Evolutionary conservation across 2,329 filamentous ascomycete genomes (phyloP).

Genomic region (Tolypocladium capitatum): DNA sequence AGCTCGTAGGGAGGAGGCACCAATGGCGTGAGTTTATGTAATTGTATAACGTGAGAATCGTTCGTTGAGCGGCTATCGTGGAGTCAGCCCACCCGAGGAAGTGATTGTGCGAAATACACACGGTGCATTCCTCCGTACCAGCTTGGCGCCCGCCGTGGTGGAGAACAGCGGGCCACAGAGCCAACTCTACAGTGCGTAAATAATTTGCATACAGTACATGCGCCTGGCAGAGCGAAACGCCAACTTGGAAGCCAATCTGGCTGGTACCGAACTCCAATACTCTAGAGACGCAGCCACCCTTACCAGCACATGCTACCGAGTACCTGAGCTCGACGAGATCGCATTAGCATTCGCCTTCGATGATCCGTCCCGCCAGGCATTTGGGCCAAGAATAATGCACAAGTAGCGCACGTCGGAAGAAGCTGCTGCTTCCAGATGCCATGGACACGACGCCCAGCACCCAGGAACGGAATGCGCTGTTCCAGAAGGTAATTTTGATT

Average conservation of each 20-base stretch:
- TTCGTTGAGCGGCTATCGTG: too few species aligned
- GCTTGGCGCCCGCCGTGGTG: not conserved
- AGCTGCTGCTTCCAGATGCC: slow-evolving; percentile 2
- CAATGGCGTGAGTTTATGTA: not conserved
- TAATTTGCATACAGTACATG: not conserved
- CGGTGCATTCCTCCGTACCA: not conserved
- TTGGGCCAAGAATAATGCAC: not conserved
- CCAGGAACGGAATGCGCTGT: slow-evolving; percentile 20
- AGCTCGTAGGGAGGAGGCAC: not conserved
- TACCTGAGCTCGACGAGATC: not conserved
- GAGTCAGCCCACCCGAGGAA: too few species aligned
- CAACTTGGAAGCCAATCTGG: not conserved
- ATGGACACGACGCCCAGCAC: slow-evolving; percentile 6
- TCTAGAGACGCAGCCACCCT: not conserved
- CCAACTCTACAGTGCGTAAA: not conserved
- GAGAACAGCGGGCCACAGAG: not conserved
- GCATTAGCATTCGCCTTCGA: not conserved
- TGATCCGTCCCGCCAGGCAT: not conserved
- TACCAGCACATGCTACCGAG: not conserved
- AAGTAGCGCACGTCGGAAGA: not conserved
- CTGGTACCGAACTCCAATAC: not conserved
- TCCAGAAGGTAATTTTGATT: slow-evolving; percentile 18
- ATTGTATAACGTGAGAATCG: not conserved
- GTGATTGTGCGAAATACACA: not conserved
- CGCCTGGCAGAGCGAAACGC: not conserved